Percentiles rank a stretch among this genome's conserved stretches.
phyloP scores from a whole-genome alignment of 1,284 basidiomycete genomes.

The Hymenochaete sp. region DNA sequence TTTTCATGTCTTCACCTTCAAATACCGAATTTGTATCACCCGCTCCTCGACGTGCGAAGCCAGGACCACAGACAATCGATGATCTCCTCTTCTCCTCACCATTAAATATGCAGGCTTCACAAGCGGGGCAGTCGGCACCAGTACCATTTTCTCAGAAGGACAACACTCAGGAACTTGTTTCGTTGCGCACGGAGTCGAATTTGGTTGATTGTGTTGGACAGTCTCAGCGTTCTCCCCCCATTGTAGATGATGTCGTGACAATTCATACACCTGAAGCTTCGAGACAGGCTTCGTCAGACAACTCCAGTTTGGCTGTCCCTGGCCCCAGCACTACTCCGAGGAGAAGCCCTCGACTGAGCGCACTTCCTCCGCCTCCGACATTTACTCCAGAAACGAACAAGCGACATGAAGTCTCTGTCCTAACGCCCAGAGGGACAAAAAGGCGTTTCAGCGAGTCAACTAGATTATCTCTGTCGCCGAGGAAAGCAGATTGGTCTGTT shows the following conservation, averaged over 20 bases:
- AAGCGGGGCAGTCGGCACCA: background rate
- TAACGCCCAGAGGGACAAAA: background rate
- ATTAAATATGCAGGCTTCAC: background rate
- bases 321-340: conserved; percentile 7
- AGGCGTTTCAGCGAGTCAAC: conserved; percentile 2
- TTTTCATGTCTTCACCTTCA: conserved; percentile 1
- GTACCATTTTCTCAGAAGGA: no score
- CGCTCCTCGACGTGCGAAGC: conserved; percentile 10
- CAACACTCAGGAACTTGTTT: background rate
- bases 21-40: conserved; percentile 9
- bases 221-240: no score
- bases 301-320: conserved; percentile 1
- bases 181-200: background rate
- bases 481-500: conserved; percentile 3
- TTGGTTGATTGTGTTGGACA: background rate
- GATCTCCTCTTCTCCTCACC: conserved; percentile 16
- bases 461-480: conserved; percentile 8
- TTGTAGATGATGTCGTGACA: no score
- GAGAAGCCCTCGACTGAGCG: conserved; percentile 15
- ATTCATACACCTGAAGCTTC: no score
- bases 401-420: background rate
- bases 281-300: no score
- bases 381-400: background rate
- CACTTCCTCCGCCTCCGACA: conserved; percentile 5
- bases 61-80: conserved; percentile 10